These are phyloP conservation scores for Penicillium polonicum DNA, from an alignment of 2,329 filamentous ascomycete species.

Conservation along the genomic window DNA sequence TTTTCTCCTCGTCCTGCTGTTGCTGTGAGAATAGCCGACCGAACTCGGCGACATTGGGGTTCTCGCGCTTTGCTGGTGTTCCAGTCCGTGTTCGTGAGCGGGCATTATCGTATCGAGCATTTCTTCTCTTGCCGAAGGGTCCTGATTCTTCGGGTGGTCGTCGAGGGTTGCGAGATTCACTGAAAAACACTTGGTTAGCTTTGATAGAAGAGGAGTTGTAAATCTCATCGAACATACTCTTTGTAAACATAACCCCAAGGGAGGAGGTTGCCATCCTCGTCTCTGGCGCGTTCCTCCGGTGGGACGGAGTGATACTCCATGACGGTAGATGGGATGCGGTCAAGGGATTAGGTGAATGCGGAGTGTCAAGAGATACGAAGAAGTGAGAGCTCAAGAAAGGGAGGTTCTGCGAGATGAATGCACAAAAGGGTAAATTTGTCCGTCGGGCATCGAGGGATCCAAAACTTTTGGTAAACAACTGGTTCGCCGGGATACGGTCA, in stretches of 20 bases:
- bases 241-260: constrained; percentile 65
- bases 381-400: background rate
- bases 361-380: background rate
- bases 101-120: constrained; percentile 44
- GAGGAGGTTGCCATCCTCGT: constrained; percentile 57
- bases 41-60: constrained; percentile 52
- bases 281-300: constrained; percentile 60
- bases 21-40: constrained; percentile 46
- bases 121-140: constrained; percentile 58
- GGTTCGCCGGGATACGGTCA: constrained; percentile 28
- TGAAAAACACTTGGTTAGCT: constrained; percentile 18
- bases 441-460: background rate
- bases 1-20: constrained; percentile 45
- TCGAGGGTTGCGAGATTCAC: constrained; percentile 51
- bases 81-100: constrained; percentile 57
- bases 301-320: constrained; percentile 68
- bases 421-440: background rate
- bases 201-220: background rate
- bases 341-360: background rate
- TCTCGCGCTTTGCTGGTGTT: constrained; percentile 59
- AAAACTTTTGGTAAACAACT: constrained; percentile 26
- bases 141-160: constrained; percentile 60
- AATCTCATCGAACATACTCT: constrained; percentile 49
- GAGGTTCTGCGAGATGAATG: background rate
- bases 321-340: background rate